Evolutionary conservation across 2,329 filamentous ascomycete species (phyloP).

Genomic region (Alternaria consortialis): DNA sequence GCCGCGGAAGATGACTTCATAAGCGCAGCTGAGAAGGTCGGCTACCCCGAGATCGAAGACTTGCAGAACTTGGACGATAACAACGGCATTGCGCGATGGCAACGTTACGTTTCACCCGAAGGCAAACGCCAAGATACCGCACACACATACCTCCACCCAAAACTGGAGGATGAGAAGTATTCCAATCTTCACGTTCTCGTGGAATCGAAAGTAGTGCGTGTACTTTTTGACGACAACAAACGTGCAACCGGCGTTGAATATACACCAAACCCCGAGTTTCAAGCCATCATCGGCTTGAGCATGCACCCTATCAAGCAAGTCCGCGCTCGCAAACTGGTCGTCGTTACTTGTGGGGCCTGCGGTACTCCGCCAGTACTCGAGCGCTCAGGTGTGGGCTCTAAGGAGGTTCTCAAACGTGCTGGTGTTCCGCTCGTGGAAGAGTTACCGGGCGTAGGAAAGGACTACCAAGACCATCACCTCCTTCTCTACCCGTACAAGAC

Average conservation of each 20-base stretch:
- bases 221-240: constrained; percentile 63
- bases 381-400: constrained; percentile 68
- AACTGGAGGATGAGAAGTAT: constrained; percentile 59
- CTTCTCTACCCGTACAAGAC: constrained; percentile 63
- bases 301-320: constrained; percentile 51
- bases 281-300: constrained; percentile 41
- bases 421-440: constrained; percentile 63
- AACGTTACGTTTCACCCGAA: constrained; percentile 60
- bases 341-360: constrained; percentile 60
- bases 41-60: constrained; percentile 63
- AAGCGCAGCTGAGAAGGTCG: constrained; percentile 57
- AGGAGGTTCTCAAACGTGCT: constrained; percentile 59
- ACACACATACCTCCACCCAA: constrained; percentile 63
- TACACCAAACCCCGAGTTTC: constrained; percentile 58
- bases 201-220: constrained; percentile 64
- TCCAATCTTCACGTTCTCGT: constrained; percentile 68
- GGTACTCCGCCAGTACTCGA: constrained; percentile 67
- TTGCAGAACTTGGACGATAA: constrained; percentile 61
- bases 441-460: constrained; percentile 69
- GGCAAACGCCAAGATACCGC: constrained; percentile 68
- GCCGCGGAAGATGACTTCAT: constrained; percentile 61
- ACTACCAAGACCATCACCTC: constrained; percentile 70
- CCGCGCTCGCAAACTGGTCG: constrained; percentile 64
- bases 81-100: constrained; percentile 55
- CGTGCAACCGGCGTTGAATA: constrained; percentile 69